Percentiles rank a stretch among this genome's conserved stretches.
These are phyloP conservation scores for Gracilaria domingensis DNA, from an alignment of 23 red algal species.

Conservation along the genomic window DNA sequence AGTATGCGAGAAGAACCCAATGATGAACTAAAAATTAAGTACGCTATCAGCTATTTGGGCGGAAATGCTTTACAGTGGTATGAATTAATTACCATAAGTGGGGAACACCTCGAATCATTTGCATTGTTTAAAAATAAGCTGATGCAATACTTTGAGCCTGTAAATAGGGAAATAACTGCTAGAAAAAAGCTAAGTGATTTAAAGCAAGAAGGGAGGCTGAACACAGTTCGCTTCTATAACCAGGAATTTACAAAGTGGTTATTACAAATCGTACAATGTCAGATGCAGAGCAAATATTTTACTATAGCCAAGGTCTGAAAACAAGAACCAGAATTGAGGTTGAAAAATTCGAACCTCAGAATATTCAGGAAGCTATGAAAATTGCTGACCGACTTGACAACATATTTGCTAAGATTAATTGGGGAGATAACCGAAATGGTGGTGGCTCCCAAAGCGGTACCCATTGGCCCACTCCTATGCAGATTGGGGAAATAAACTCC, in stretches of 20 bases:
- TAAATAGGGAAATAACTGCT: slow-evolving; percentile 1
- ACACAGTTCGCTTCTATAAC: neutral
- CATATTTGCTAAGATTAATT: no score
- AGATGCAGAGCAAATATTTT: neutral
- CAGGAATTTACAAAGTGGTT: slow-evolving; percentile 4
- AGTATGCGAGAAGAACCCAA: neutral
- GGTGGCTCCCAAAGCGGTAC: neutral
- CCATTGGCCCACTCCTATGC: slow-evolving; percentile 5
- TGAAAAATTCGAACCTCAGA: neutral
- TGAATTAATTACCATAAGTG: neutral
- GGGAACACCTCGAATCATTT: neutral
- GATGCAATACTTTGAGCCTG: slow-evolving; percentile 5
- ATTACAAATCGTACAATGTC: neutral
- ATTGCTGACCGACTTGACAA: slow-evolving; percentile 22
- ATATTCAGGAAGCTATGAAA: slow-evolving; percentile 13
- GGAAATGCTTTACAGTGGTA: neutral
- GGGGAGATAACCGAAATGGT: no score
- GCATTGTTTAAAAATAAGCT: neutral
- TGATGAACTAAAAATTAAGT: neutral
- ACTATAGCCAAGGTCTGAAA: slow-evolving; percentile 32
- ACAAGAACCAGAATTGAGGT: no score
- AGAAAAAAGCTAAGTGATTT: slow-evolving; percentile 6
- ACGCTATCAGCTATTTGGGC: neutral
- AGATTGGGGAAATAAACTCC: neutral
- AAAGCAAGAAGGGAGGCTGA: neutral